Base-by-base conservation (phyloP, 257 asterid genomes). In the Solanum piurae region DNA sequence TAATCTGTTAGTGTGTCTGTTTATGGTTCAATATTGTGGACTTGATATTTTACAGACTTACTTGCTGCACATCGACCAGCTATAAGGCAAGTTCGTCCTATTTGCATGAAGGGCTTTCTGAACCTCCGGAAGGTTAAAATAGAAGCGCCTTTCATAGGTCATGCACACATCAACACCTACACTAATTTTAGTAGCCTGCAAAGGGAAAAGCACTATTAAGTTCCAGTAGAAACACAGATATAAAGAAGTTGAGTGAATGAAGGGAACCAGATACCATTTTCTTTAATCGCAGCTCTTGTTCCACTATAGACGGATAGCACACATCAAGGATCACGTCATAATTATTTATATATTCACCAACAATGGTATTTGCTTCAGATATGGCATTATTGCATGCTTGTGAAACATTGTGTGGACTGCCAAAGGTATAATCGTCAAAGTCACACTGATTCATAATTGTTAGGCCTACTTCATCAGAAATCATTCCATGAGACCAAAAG, bases 401-500 rank as follows among this genome's bases (percentile, higher is more conserved):
- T n/a, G 99, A 92, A 68, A 92, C 95, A 46, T 95, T 96, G 90
- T 97, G 99, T 5, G 98, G 95, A 85, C 90, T 88, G n/a, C 90
- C 92, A 74, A 91, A 97, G 1, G 96, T 89, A 73, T 97, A 97
- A 84, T 97, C 99, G 8, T 95, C 98, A 86, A 97, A 96, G 42
- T 95, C 94, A 74, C 99, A 97, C 25, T 96, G 96, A 68, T 91
- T 94, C 93, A 91, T 95, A 72, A 97, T 94, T 86, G 96, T 58
- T 42, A 92, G 95, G 66, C 98, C 98, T 12, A 90, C 20, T 91
- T 97, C 99, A 90, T 97, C 99, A 74, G 99, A 97, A 86, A 97
- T 96, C 99, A 97, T 95, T 38, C 99, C 99, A 60, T 96, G 99
- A 11, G 99, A 97, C 99, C 99, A 97, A 86, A 93, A 97, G 91